A percentile compares a stretch with the other conserved stretches of the same genome.
Evolutionary conservation across 2,329 filamentous ascomycete species (phyloP).

Genomic region (Fusarium nelsonii): DNA sequence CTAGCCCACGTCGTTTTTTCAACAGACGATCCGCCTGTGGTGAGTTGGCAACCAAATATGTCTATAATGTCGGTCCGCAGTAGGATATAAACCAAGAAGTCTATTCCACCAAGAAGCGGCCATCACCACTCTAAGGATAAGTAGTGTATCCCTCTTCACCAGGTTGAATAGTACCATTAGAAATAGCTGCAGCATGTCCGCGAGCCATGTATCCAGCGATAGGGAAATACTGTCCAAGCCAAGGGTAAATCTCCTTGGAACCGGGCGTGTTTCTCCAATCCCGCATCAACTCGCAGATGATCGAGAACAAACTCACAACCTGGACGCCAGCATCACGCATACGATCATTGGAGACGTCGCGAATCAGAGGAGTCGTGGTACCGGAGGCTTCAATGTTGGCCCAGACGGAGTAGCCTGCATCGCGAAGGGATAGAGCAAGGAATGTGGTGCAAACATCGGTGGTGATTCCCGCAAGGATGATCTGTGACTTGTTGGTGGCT

Average conservation of each 20-base stretch:
- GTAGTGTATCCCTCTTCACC: conserved; percentile 59
- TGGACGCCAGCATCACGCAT: conserved; percentile 77
- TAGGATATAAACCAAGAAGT: background rate
- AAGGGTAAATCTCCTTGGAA: conserved; percentile 69
- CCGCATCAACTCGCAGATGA: conserved; percentile 76
- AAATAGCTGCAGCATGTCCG: conserved; percentile 69
- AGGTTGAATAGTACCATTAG: conserved; percentile 68
- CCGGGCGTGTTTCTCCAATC: conserved; percentile 73
- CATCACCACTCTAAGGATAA: background rate
- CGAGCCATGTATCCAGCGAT: conserved; percentile 74
- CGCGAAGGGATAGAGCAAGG: conserved; percentile 76
- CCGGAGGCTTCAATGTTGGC: conserved; percentile 79
- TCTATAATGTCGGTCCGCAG: too few species aligned
- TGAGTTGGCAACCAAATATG: too few species aligned
- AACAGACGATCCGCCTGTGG: too few species aligned
- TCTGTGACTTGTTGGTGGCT: conserved; percentile 74
- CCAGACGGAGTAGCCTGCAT: conserved; percentile 79
- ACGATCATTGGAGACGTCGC: conserved; percentile 73
- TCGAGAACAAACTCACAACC: conserved; percentile 70
- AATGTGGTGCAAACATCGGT: conserved; percentile 84
- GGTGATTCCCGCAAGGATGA: conserved; percentile 78
- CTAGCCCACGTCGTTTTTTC: too few species aligned
- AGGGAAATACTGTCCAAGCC: conserved; percentile 73
- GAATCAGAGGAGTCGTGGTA: conserved; percentile 71
- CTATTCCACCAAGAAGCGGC: too few species aligned